Percentiles rank a stretch among this genome's conserved stretches.
Conservation (phyloP, 768 basidiomycete genomes). For the Punctularia strigosozonata region DNA sequence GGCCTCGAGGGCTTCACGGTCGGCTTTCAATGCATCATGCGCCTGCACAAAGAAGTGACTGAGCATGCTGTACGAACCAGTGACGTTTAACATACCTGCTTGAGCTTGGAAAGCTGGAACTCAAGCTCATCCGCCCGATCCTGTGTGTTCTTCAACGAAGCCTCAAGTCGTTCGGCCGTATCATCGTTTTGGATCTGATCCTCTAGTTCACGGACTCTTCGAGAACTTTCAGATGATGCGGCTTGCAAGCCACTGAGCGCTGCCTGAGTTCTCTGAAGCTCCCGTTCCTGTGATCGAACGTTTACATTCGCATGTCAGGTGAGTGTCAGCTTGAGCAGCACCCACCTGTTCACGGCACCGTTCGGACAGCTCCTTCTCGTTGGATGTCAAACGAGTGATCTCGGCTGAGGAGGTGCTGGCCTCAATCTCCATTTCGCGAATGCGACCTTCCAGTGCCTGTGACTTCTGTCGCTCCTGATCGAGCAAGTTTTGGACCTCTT, state of each 20-base stretch:
- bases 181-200: slow-evolving; percentile 81
- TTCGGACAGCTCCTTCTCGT: slow-evolving; percentile 44
- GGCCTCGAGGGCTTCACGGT: slow-evolving; percentile 44
- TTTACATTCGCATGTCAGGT: background rate
- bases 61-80: background rate
- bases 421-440: slow-evolving; percentile 31
- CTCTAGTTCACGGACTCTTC: slow-evolving; percentile 58
- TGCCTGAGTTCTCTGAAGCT: slow-evolving; percentile 53
- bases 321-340: background rate
- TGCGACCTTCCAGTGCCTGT: slow-evolving; percentile 15
- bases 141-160: slow-evolving; percentile 64
- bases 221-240: slow-evolving; percentile 41
- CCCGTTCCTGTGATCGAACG: slow-evolving; percentile 50
- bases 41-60: slow-evolving; percentile 24
- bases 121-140: slow-evolving; percentile 77
- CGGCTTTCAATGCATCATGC: slow-evolving; percentile 43
- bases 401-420: slow-evolving; percentile 22
- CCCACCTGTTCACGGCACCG: slow-evolving; percentile 39
- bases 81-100: slow-evolving; percentile 40
- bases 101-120: slow-evolving; percentile 67
- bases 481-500: slow-evolving; percentile 12
- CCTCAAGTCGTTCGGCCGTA: slow-evolving; percentile 62
- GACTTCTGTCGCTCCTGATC: slow-evolving; percentile 11
- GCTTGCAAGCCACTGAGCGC: slow-evolving; percentile 39
- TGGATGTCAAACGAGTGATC: slow-evolving; percentile 30